These are phyloP conservation scores for Mycosphaerelloides madeirae DNA, from an alignment of 2,329 filamentous ascomycete species.

Conservation along the genomic window DNA sequence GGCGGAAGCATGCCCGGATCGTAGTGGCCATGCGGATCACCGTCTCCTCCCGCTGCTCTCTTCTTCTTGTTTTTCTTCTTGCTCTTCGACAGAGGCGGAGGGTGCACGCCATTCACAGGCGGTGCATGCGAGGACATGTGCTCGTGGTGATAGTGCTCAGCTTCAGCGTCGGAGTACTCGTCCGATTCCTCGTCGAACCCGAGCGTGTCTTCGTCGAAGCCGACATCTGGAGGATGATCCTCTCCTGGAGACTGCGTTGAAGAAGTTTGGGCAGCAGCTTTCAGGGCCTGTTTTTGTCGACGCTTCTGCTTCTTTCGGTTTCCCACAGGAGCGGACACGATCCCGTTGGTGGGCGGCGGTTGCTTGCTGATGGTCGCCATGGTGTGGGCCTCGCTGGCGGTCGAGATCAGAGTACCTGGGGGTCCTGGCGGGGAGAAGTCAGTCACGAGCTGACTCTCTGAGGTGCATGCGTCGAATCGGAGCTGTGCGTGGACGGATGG, in stretches of 20 bases:
- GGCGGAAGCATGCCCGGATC: constrained; percentile 25
- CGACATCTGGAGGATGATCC: constrained; percentile 30
- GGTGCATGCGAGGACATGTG: constrained; percentile 31
- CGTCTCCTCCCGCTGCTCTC: constrained; percentile 27
- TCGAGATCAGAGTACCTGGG: constrained; percentile 22
- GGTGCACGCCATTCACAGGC: constrained; percentile 37
- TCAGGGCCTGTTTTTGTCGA: constrained; percentile 74
- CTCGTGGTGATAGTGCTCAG: constrained; percentile 15
- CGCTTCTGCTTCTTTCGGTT: constrained; percentile 97
- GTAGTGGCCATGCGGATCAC: constrained; percentile 20
- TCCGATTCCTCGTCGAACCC: constrained; percentile 41
- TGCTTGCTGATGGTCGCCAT: constrained; percentile 21
- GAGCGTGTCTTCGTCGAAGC: constrained; percentile 39
- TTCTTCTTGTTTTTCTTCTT: constrained; percentile 66
- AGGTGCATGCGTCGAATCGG: background rate
- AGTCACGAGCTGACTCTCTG: constrained; percentile 8
- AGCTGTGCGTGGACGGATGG: background rate
- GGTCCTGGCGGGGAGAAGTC: constrained; percentile 11
- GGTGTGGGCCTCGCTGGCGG: constrained; percentile 24
- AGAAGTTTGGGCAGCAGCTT: constrained; percentile 50
- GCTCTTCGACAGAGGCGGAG: constrained; percentile 13
- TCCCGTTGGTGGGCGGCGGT: constrained; percentile 33
- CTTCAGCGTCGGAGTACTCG: constrained; percentile 29
- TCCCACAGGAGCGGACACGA: constrained; percentile 44
- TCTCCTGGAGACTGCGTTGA: constrained; percentile 14